These are phyloP conservation scores for Rubia tinctorum DNA, from an alignment of 305 asterid species.

Conservation along the genomic window DNA sequence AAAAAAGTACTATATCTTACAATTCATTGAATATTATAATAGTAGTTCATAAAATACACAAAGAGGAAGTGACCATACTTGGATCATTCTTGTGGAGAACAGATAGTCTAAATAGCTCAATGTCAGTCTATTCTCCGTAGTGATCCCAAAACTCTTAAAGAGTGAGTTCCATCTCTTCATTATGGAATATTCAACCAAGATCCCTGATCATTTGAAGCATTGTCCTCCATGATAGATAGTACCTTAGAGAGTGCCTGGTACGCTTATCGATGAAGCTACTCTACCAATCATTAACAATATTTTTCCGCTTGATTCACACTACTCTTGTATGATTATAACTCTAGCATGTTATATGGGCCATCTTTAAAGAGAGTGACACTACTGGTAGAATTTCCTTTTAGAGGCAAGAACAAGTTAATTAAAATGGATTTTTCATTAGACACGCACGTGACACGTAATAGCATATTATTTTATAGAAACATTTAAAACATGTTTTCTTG, in stretches of 20 bases:
- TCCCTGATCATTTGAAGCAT: constrained; percentile 83
- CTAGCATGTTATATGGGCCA: too few species aligned
- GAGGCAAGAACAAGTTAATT: too few species aligned
- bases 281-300: constrained; percentile 31
- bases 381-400: too few species aligned
- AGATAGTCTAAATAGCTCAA: constrained; percentile 39
- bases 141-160: constrained; percentile 58
- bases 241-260: constrained; percentile 62
- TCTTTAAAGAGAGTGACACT: too few species aligned
- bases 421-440: too few species aligned
- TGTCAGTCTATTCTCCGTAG: constrained; percentile 49
- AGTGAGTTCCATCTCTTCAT: constrained; percentile 52
- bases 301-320: too few species aligned
- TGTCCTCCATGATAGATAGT: constrained; percentile 74
- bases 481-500: too few species aligned
- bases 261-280: constrained; percentile 53
- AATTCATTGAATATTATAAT: background rate
- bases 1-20: background rate
- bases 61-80: constrained; percentile 16
- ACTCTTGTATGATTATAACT: too few species aligned
- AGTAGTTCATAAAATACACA: too few species aligned
- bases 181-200: constrained; percentile 79
- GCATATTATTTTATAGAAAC: too few species aligned
- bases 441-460: too few species aligned
- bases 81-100: constrained; percentile 41